These are phyloP conservation scores for Ceratocystis harringtonii DNA, from an alignment of 2,329 filamentous ascomycete species.

Conservation along the genomic window DNA sequence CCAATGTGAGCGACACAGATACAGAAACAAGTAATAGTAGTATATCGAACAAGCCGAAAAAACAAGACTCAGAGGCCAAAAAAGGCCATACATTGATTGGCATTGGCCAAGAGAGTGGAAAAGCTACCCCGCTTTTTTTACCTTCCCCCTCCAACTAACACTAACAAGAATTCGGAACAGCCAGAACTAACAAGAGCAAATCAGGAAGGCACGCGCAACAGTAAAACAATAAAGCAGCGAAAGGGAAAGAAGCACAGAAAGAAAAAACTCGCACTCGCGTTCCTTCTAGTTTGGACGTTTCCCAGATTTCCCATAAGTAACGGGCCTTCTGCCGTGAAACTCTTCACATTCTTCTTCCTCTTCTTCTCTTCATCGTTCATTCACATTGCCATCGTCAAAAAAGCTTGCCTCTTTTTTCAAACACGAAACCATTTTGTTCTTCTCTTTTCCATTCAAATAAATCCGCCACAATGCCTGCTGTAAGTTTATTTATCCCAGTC, in stretches of 20 bases:
- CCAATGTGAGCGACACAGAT: too few relatives aligned
- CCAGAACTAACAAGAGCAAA: not conserved
- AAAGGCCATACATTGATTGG: too few relatives aligned
- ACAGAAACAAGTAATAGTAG: too few relatives aligned
- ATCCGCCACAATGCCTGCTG: conserved; percentile 14
- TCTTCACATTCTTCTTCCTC: not conserved
- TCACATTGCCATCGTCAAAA: not conserved
- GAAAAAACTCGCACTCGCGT: not conserved
- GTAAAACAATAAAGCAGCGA: not conserved
- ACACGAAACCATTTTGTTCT: not conserved
- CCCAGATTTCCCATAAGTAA: not conserved
- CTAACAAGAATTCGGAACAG: not conserved
- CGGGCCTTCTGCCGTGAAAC: not conserved
- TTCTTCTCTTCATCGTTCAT: not conserved
- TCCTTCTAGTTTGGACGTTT: not conserved
- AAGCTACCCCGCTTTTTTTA: not conserved
- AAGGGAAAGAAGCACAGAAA: not conserved
- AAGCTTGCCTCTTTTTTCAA: not conserved
- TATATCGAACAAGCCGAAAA: too few relatives aligned
- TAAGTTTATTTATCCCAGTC: conserved; percentile 2
- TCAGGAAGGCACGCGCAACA: not conserved
- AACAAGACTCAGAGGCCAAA: too few relatives aligned
- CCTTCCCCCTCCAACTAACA: not conserved
- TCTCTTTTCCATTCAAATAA: not conserved
- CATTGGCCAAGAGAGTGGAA: too few relatives aligned